phyloP scores from a whole-genome alignment of 495 filamentous ascomycete genomes.

The Rostrohypoxylon terebratum region DNA sequence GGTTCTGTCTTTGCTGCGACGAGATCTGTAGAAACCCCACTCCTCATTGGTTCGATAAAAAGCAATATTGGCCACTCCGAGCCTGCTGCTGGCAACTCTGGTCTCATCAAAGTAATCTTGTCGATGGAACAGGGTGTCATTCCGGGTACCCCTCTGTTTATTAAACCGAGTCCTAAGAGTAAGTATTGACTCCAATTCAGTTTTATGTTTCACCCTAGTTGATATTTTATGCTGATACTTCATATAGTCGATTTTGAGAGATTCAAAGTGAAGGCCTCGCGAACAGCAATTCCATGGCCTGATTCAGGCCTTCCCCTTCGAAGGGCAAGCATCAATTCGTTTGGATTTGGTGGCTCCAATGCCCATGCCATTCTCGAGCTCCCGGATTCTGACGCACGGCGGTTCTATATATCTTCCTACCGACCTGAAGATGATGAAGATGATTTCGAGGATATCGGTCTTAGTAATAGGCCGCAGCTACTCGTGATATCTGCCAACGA shows the following conservation, averaged over 20 bases:
- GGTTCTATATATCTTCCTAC: background rate
- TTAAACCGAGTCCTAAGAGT: background rate
- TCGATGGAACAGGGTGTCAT: conserved; percentile 60
- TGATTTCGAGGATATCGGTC: background rate
- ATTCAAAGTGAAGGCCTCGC: conserved; percentile 5
- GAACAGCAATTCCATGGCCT: conserved; percentile 34
- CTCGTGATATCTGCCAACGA: conserved; percentile 24
- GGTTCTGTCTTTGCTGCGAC: conserved; percentile 67
- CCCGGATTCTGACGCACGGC: background rate
- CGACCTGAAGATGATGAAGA: background rate
- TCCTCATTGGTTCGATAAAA: conserved; percentile 48
- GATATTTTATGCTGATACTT: no score
- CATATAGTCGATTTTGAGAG: conserved; percentile 1
- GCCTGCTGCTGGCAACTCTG: conserved; percentile 58
- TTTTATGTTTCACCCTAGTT: no score
- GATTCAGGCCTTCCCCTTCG: conserved; percentile 33
- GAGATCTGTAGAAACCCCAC: background rate
- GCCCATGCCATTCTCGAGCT: conserved; percentile 62
- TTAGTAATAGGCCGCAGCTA: background rate
- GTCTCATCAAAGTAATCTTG: conserved; percentile 61
- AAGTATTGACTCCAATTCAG: no score
- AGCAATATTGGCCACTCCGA: conserved; percentile 65
- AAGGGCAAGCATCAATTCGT: conserved; percentile 60
- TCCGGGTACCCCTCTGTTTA: conserved; percentile 18
- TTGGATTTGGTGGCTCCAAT: conserved; percentile 66